phyloP scores from a whole-genome alignment of 768 basidiomycete genomes.

The Amanita polypyramis region DNA sequence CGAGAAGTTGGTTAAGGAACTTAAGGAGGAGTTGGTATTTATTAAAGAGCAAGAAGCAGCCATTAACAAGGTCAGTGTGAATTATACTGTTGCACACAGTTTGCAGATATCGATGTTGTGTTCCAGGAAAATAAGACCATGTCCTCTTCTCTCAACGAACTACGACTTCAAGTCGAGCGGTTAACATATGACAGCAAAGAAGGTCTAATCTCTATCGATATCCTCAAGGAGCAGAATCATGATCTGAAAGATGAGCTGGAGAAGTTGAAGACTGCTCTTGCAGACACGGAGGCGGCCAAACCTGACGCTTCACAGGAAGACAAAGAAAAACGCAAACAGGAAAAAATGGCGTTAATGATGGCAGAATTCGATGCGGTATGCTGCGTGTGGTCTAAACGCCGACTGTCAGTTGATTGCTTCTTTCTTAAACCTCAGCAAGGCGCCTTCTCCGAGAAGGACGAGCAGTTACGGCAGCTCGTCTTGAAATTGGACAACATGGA shows the following conservation, averaged over 20 bases:
- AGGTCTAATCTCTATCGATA: slow-evolving; percentile 83
- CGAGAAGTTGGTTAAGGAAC: slow-evolving; percentile 79
- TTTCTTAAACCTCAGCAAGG: slow-evolving; percentile 48
- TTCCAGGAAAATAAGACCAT: slow-evolving; percentile 85
- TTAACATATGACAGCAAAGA: slow-evolving; percentile 96
- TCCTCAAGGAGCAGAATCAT: slow-evolving; percentile 87
- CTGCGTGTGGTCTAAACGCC: slow-evolving; percentile 9
- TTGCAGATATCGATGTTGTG: neutral
- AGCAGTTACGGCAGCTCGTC: slow-evolving; percentile 78
- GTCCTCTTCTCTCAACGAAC: slow-evolving; percentile 87
- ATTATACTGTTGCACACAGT: too few relatives aligned
- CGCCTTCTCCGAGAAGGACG: slow-evolving; percentile 93
- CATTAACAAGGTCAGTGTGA: slow-evolving; percentile 64
- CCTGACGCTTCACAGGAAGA: slow-evolving; percentile 86
- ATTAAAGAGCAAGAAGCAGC: slow-evolving; percentile 85
- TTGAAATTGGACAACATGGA: slow-evolving; percentile 80
- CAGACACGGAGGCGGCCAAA: slow-evolving; percentile 71
- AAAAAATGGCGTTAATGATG: slow-evolving; percentile 99
- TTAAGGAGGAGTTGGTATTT: slow-evolving; percentile 82
- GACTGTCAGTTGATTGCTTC: neutral
- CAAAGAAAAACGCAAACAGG: slow-evolving; percentile 97
- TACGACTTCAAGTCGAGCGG: slow-evolving; percentile 84
- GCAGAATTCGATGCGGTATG: slow-evolving; percentile 92
- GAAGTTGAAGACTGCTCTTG: slow-evolving; percentile 71
- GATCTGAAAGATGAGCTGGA: slow-evolving; percentile 85